Evolutionary conservation across 345 rosid genomes (phyloP), one percentile per base, ranked within the genome.

Genomic region (Erysimum cheiranthoides): DNA sequence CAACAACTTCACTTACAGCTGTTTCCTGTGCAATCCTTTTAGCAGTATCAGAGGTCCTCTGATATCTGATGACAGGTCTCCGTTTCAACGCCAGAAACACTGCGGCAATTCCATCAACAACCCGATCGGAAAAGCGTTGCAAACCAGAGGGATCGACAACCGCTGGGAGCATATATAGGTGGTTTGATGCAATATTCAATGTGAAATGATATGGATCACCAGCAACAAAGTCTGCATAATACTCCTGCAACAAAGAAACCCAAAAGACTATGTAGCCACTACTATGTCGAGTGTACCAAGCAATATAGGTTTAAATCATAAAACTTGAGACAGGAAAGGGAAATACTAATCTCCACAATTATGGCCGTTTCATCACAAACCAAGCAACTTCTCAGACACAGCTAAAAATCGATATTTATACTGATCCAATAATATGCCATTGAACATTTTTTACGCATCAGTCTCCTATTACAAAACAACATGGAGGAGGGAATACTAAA

Each of bases 21-120:
- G 97, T 78, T 86, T 95, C 98, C 18, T 92, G 97, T 4, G 98
- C 97, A 84, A 92, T 87, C 85, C 99, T 88, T 85, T 95, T 95
- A 10, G 97, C 97, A 81, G 84, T 83, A 80, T 95, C 99, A 57
- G 99, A 95, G 30, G 98, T 88, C 83, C 97, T 87, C 73, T 93
- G 96, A 73, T 89, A 95, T 66, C 99, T 85, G 79, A 95, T 92
- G 76, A 89, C 84, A 73, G 99, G 99, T 76, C 98, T 88, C 38
- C 97, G 85, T 78, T 95, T 95, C 75, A 95, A 71, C 34, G 99
- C 92, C 82, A 92, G 78, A 77, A 92, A 95, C 74, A 90, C 80
- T 36, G 98, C 86, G 28, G 92, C 87, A 74, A 95, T 83, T 38
- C 97, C 94, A 82, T 95, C 99, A 67, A 95, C 93, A 70, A 88